Evolutionary conservation across 805 yeast species (phyloP), one percentile per base, ranked within the genome.

Genomic region (Pichia ethanolica): DNA sequence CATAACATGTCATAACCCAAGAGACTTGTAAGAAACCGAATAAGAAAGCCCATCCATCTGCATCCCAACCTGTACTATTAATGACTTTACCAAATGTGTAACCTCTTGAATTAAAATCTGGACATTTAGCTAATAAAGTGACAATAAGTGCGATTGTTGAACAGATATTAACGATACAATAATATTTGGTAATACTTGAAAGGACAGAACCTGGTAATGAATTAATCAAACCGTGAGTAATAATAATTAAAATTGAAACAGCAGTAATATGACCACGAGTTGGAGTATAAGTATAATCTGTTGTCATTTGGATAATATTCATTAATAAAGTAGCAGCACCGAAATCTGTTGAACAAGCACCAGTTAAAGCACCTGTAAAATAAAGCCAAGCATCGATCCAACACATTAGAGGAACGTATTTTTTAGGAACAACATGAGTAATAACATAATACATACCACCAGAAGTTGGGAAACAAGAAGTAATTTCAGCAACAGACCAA

Each of bases 1-100:
- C 82, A 57, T 77, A 77, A 33, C 78, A 73, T 30, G 81, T 79
- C 70, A 77, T 77, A 51, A 79, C 79, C 82, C 82, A 77, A 39
- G 79, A 71, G 14, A 75, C 78, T 38, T 79, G 79, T 62, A 75
- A 68, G 73, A 77, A 77, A n/a, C 78, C 74, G 50, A 75, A 75
- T 57, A 79, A 59, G 60, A 78, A 79, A 5, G 82, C 73, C 76
- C 81, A 79, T 5, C 83, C 83, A 43, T 69, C 66, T 5, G 66
- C 59, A 27, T 68, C 60, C 81, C 83, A 80, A 44, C 78, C 78
- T 25, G 81, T 73, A 44, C 56, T 59, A 56, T 77, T 71, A 42
- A 72, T 69, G 48, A 76, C 71, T 46, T 66, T 63, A 26, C 75
- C 70, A 58, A 80, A 80, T 8, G 78, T 77, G 60, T 61, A 79